phyloP scores from a whole-genome alignment of 129 eudicot species.

The Tagetes erecta region DNA sequence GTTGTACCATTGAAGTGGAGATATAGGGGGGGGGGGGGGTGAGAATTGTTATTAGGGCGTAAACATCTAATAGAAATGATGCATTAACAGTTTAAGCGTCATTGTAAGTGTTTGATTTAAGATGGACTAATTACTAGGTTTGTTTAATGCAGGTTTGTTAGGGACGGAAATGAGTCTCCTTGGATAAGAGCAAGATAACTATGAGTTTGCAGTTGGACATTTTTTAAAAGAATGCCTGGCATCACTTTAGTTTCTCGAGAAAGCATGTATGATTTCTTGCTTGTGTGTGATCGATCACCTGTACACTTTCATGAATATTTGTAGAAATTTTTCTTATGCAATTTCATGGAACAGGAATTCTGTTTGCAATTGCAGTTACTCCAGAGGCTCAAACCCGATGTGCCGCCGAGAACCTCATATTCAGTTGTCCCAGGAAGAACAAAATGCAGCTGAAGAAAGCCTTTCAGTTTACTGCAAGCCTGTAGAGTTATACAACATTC shows the following conservation, averaged over 20 bases:
- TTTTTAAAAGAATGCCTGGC: conserved; percentile 86
- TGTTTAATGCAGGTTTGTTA: conserved; percentile 39
- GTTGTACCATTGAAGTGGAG: conserved; percentile 2
- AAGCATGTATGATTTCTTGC: conserved; percentile 54
- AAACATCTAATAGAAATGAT: neutral
- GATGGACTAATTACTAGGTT: conserved; percentile 20
- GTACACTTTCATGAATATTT: neutral
- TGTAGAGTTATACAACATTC: conserved; percentile 89
- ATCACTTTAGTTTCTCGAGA: conserved; percentile 71
- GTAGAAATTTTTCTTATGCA: conserved; percentile 32
- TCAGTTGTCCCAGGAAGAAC: conserved; percentile 74
- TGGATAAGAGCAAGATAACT: conserved; percentile 29
- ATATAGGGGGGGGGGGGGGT: neutral
- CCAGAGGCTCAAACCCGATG: conserved; percentile 68
- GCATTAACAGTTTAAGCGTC: neutral
- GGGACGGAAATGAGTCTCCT: conserved; percentile 17
- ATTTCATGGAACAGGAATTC: conserved; percentile 64
- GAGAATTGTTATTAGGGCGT: neutral
- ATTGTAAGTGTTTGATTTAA: conserved; percentile 15
- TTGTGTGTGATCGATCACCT: conserved; percentile 2
- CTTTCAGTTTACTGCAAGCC: conserved; percentile 89
- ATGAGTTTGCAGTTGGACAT: conserved; percentile 36
- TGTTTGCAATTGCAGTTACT: conserved; percentile 69
- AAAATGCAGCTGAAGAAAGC: conserved; percentile 88
- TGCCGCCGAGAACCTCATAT: conserved; percentile 63